Base-by-base conservation (phyloP, 2,329 filamentous ascomycete species). In the Colletotrichum sp. region DNA sequence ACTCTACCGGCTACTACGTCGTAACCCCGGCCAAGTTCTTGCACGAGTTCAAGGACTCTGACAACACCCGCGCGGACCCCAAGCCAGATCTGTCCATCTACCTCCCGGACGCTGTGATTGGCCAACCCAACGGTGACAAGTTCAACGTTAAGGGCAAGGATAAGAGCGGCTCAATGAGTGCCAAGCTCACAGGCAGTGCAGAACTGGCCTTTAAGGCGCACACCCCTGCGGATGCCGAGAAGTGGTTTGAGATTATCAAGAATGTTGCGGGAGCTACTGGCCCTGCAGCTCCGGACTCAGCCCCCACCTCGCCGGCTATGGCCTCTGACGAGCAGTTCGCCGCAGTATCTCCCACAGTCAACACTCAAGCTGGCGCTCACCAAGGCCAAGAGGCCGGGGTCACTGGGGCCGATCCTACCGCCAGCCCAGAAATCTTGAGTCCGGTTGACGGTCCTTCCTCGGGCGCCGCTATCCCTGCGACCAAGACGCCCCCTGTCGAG, bases 101-200 rank as follows among this genome's bases (percentile, higher is more conserved):
- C 84, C 92, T 99, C 1, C 96, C 97, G 13, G 97, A 99, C 80
- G 97, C 96, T 80, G 85, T 93, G 61, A 91, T 98, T 73, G 95
- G 96, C 73, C 81, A 86, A 1, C 90, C 91, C 15, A 92, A 89
- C 78, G 96, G 94, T 70, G 91, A 93, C 76, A 98, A 98, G 85
- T 98, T 99, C 89, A 95, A 92, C 81, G 90, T 99, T 84, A 98
- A 98, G 88, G 97, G 97, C 84, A 98, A 98, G 85, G 96, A 99
- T 83, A 92, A 93, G 72, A 94, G 93, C 81, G 94, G 94, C 82
- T 94, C 94, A 78, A 86, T 98, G 78, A 93, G 93, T 81, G 94
- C 93, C 87, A 96, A 95, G 82, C 91, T 98, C 78, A 91, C 94
- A 64, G 95, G 96, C 78, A 91, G 87, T 30, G 93, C 95, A 55